These are phyloP conservation scores for Pleoardoris graminearum DNA, from an alignment of 2,329 filamentous ascomycete species.

Conservation along the genomic window DNA sequence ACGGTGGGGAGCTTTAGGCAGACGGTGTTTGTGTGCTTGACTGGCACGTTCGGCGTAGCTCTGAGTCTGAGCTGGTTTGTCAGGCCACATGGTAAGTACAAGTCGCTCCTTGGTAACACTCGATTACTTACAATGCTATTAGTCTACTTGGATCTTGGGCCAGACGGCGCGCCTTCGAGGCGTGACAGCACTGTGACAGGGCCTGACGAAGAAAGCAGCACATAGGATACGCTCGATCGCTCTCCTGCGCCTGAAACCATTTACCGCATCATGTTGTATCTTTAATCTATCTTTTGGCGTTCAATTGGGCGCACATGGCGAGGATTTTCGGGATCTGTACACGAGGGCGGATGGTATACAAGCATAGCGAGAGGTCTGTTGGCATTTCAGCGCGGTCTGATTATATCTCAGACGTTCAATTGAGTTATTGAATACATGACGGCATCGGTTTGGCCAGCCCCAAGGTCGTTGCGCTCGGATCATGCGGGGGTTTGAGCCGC, in stretches of 20 bases:
- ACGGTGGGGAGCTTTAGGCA: slow-evolving; percentile 80
- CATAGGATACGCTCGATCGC: background rate
- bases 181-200: background rate
- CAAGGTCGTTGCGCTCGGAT: background rate
- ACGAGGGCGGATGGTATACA: background rate
- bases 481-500: slow-evolving; percentile 10
- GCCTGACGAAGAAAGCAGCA: background rate
- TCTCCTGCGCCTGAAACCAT: background rate
- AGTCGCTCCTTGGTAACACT: background rate
- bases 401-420: background rate
- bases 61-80: slow-evolving; percentile 72
- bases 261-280: background rate
- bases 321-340: background rate
- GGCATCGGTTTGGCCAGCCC: background rate
- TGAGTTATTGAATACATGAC: background rate
- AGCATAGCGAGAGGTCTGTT: background rate
- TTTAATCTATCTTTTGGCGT: background rate
- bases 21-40: slow-evolving; percentile 78
- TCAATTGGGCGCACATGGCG: background rate
- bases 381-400: background rate
- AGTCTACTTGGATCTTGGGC: slow-evolving; percentile 13
- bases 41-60: slow-evolving; percentile 66
- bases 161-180: slow-evolving; percentile 9
- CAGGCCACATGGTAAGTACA: slow-evolving; percentile 69
- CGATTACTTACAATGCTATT: background rate